Base-by-base conservation (phyloP, 169 alveolate genomes). In the Cryptosporidium baileyi region DNA sequence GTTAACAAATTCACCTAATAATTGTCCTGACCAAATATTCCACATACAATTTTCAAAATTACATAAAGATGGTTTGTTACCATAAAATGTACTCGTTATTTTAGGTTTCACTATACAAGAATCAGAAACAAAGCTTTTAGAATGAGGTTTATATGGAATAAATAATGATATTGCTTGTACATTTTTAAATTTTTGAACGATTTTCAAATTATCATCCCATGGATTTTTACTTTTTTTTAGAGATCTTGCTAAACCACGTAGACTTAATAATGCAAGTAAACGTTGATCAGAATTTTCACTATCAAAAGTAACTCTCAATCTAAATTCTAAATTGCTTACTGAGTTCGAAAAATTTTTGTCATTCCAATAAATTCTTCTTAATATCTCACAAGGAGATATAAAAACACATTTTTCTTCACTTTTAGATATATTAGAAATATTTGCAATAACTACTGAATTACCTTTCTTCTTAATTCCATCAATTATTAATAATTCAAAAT, bases 401-500 rank as follows among this genome's bases (percentile, higher is more conserved):
- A 74, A 74, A 15, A 74, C n/a, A 54, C 85, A 74, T 13, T 59
- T 74, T 36, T 74, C 85, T 28, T 57, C 85, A n/a, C 85, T 67
- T 41, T 74, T 74, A 5, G 34, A 38, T 17, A 74, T 26, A 74
- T 74, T 32, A 6, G 80, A 28, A 11, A 74, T 51, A 9, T 22
- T 41, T 41, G 74, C 65, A 22, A 54, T n/a, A 17, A 41, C 45
- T n/a, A 57, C 60, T 6, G 85, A 32, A 3, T 51, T 65, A 2
- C 15, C 47, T 24, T 28, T 65, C 32, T 44, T 65, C 3, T 65
- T 26, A 5, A 74, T 74, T 54, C 85, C 85, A 51, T 74, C 85
- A 34, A 24, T 26, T 15, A 74, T 22, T 8, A 54, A 19, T 43
- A 74, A 74, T n/a, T 74, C 85, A 54, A 74, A 54, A 1, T 30